Evolutionary conservation across 2,329 filamentous ascomycete species (phyloP).

Genomic region (Colletotrichum navitas): DNA sequence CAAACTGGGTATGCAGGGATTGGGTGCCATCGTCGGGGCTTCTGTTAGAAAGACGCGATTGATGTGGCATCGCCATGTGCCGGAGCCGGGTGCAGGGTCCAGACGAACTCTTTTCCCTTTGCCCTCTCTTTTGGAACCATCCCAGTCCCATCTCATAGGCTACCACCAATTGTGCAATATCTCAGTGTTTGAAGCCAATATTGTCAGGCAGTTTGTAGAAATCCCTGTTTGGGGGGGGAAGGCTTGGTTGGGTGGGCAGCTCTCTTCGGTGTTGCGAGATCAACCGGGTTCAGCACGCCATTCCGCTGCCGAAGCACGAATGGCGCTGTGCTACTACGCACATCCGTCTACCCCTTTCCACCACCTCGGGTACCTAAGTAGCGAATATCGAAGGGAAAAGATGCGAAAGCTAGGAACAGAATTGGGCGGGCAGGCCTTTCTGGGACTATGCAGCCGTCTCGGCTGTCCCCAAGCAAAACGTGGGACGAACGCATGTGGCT

Average conservation of each 20-base stretch:
- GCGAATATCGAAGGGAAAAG: background rate
- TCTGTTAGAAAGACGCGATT: background rate
- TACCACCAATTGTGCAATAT: background rate
- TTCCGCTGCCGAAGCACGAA: conserved; percentile 33
- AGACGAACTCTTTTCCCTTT: conserved; percentile 15
- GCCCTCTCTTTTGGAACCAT: background rate
- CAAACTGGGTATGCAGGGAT: conserved; percentile 10
- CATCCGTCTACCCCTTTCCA: background rate
- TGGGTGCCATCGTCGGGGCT: conserved; percentile 3
- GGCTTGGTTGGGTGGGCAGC: background rate
- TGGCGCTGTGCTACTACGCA: conserved; percentile 17
- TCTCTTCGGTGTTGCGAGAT: conserved; percentile 32
- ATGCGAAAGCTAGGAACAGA: background rate
- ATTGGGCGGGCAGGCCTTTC: background rate
- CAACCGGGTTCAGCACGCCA: conserved; percentile 38
- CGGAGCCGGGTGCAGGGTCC: conserved; percentile 26
- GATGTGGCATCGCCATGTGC: conserved; percentile 18
- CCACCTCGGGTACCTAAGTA: no score
- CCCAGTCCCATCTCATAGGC: background rate
- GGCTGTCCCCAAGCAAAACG: background rate
- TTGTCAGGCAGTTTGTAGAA: conserved; percentile 4
- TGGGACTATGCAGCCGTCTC: background rate
- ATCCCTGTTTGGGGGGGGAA: conserved; percentile 19
- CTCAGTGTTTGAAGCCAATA: no score
- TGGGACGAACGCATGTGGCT: conserved; percentile 4